phyloP scores from a whole-genome alignment of 371 early-diverging fungal genomes.

The Massospora cicadina region DNA sequence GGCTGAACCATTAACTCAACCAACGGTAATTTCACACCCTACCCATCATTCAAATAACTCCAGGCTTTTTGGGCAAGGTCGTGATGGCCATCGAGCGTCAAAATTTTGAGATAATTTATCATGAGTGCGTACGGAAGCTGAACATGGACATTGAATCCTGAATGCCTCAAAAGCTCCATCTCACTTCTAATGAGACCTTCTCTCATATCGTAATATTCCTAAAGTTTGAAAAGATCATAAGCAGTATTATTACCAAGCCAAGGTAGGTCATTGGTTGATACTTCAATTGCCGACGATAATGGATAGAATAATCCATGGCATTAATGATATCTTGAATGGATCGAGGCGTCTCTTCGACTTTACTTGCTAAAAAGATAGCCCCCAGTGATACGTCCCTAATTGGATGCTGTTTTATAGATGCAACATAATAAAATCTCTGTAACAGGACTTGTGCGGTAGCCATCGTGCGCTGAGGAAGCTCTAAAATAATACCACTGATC shows the following conservation, averaged over 20 bases:
- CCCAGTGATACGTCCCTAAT: conserved; percentile 64
- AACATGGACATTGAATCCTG: conserved; percentile 91
- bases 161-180: conserved; percentile 61
- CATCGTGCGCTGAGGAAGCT: conserved; percentile 80
- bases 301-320: conserved; percentile 46
- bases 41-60: conserved; percentile 81
- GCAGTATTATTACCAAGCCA: background rate
- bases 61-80: conserved; percentile 63
- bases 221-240: background rate
- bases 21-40: conserved; percentile 13
- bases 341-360: conserved; percentile 72
- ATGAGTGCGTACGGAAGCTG: conserved; percentile 83
- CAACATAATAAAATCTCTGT: conserved; percentile 76
- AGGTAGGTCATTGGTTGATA: background rate
- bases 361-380: conserved; percentile 72
- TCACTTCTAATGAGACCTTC: conserved; percentile 62
- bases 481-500: conserved; percentile 62
- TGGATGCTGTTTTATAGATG: conserved; percentile 36
- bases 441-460: conserved; percentile 90
- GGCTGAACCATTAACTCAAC: conserved; percentile 19
- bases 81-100: conserved; percentile 55
- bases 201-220: conserved; percentile 54
- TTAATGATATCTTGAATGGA: conserved; percentile 56
- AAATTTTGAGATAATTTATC: conserved; percentile 75
- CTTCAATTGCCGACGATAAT: background rate